These are phyloP conservation scores for Taphrina communis DNA, from an alignment of 1,139 yeast species.

Conservation along the genomic window DNA sequence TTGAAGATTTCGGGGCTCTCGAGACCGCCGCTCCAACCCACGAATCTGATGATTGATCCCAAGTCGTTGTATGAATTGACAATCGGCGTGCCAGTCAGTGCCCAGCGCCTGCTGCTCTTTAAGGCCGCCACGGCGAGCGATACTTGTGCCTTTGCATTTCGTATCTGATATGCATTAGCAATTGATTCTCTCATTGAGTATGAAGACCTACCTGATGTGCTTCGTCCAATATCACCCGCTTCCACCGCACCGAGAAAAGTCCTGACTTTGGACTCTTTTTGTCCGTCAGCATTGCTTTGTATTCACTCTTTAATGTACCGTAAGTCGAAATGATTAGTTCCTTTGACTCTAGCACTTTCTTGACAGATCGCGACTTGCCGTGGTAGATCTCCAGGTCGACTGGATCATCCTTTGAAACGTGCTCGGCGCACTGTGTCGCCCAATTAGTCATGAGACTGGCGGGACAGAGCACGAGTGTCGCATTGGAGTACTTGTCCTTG, in stretches of 20 bases:
- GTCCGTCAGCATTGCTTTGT: conserved; percentile 26
- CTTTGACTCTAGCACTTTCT: conserved; percentile 48
- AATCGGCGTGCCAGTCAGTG: conserved; percentile 92
- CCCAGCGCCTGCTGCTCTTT: conserved; percentile 74
- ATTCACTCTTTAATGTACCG: conserved; percentile 81
- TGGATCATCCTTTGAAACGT: conserved; percentile 51
- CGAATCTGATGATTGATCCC: conserved; percentile 75
- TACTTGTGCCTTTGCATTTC: conserved; percentile 78
- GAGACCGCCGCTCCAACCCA: conserved; percentile 87
- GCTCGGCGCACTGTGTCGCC: conserved; percentile 75
- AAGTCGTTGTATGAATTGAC: conserved; percentile 87
- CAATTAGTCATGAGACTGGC: conserved; percentile 90
- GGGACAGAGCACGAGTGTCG: conserved; percentile 85
- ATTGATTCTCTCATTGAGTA: too few relatives aligned
- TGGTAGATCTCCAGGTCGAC: conserved; percentile 62
- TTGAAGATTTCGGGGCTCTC: conserved; percentile 73
- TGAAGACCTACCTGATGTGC: conserved; percentile 70
- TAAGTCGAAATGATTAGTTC: conserved; percentile 81
- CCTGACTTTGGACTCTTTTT: conserved; percentile 65
- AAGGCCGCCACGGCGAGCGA: conserved; percentile 77
- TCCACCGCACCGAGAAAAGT: conserved; percentile 73
- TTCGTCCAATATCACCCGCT: conserved; percentile 84
- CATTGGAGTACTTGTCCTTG: conserved; percentile 53
- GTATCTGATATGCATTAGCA: conserved; percentile 57
- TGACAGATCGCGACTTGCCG: conserved; percentile 61